Conservation (phyloP, 2,329 filamentous ascomycete genomes). For the Helotiales sp. region DNA sequence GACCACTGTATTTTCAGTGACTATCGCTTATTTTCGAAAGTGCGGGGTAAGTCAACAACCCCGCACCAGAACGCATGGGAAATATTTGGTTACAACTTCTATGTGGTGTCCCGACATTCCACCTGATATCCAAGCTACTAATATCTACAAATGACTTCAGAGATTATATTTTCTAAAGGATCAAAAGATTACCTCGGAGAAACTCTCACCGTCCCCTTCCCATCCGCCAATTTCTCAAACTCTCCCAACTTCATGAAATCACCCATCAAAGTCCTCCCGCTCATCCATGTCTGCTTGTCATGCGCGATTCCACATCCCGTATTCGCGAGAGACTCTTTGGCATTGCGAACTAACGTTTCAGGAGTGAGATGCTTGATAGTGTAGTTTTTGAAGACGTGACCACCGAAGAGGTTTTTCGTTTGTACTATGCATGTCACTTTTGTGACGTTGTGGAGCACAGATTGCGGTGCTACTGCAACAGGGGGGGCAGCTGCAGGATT, state of each 20-base stretch:
- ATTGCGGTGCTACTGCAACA: neutral
- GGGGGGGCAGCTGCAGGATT: neutral
- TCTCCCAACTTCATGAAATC: conserved; percentile 8
- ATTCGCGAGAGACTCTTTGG: neutral
- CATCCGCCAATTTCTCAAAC: neutral
- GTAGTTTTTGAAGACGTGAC: neutral
- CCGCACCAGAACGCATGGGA: neutral
- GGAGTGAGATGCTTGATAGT: neutral
- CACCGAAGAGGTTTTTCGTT: neutral
- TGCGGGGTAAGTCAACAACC: neutral
- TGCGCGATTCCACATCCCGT: neutral
- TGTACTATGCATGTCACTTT: conserved; percentile 1
- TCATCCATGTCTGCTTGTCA: conserved; percentile 5
- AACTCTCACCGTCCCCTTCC: neutral
- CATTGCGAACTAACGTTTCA: neutral
- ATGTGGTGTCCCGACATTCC: neutral
- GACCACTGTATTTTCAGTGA: neutral
- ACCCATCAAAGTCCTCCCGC: conserved; percentile 6
- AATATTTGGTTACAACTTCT: neutral
- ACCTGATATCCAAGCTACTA: too few relatives aligned
- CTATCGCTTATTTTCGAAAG: neutral
- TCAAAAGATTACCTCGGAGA: too few relatives aligned
- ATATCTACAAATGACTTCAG: too few relatives aligned
- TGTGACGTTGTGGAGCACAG: neutral
- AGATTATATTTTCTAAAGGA: too few relatives aligned